These are phyloP conservation scores for Trypanosoma lewisi DNA, from an alignment of 208 protist species.

Conservation along the genomic window DNA sequence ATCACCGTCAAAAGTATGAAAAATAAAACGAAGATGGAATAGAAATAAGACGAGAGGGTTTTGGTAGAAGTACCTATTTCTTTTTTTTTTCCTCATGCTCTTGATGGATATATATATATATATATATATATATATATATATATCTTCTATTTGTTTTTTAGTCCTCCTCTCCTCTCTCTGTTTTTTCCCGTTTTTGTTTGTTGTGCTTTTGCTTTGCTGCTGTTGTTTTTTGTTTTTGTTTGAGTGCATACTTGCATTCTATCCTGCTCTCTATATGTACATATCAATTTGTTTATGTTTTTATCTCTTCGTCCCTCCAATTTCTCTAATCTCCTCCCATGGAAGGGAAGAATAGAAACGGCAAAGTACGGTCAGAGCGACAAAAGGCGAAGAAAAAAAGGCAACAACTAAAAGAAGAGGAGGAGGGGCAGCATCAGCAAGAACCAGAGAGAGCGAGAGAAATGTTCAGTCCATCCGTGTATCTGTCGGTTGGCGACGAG, in stretches of 20 bases:
- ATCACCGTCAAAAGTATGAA: conserved; percentile 7
- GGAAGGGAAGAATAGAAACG: too few species aligned
- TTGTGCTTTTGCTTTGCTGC: background rate
- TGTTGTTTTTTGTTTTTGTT: background rate
- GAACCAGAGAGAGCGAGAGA: background rate
- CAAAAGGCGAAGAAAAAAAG: conserved; percentile 11
- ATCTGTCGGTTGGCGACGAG: conserved; percentile 84
- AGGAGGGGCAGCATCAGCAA: background rate
- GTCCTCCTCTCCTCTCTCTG: background rate
- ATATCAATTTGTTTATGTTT: background rate
- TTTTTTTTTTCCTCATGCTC: background rate
- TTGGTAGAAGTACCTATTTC: background rate
- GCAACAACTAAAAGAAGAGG: background rate
- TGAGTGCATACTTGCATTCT: too few species aligned
- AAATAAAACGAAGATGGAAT: background rate
- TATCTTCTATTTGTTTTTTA: background rate
- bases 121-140: background rate
- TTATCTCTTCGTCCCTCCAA: background rate
- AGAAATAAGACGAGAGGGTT: too few species aligned
- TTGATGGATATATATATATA: too few species aligned
- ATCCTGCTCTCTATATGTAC: background rate
- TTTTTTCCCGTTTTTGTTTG: background rate
- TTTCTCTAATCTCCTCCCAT: too few species aligned
- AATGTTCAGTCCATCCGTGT: conserved; percentile 82
- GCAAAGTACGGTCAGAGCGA: too few species aligned